phyloP scores from a whole-genome alignment of 148 eudicot genomes.

The Linanthus parryae region DNA sequence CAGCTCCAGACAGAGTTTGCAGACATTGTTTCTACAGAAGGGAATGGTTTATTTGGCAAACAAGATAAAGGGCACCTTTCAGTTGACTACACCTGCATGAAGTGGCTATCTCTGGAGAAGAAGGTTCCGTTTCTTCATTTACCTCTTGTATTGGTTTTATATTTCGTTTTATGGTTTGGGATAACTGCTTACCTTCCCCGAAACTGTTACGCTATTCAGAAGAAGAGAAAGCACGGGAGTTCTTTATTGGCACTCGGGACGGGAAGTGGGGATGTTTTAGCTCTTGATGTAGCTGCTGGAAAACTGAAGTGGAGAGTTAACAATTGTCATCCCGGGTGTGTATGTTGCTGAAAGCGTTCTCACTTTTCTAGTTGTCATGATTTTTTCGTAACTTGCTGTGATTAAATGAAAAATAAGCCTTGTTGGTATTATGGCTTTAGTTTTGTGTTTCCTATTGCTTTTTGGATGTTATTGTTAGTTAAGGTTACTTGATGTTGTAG shows the following conservation, averaged over 20 bases:
- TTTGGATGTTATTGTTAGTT: neutral
- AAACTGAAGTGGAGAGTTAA: slow-evolving; percentile 85
- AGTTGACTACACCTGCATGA: slow-evolving; percentile 94
- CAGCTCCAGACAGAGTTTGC: slow-evolving; percentile 79
- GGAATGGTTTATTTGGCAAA: slow-evolving; percentile 38
- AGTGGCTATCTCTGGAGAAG: slow-evolving; percentile 65
- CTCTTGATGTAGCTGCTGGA: slow-evolving; percentile 76
- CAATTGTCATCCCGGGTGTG: slow-evolving; percentile 96
- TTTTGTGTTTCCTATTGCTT: neutral
- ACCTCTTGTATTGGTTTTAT: neutral
- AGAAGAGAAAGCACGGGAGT: slow-evolving; percentile 72
- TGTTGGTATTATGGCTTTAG: neutral
- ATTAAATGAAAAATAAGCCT: neutral
- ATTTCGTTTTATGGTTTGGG: neutral
- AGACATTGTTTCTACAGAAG: slow-evolving; percentile 37
- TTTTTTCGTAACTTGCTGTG: too few relatives aligned
- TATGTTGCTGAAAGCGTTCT: slow-evolving; percentile 6
- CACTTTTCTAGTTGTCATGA: neutral
- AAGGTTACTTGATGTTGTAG: neutral
- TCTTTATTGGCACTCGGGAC: slow-evolving; percentile 80
- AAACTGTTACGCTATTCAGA: slow-evolving; percentile 48
- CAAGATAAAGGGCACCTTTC: slow-evolving; percentile 78
- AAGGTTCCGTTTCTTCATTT: slow-evolving; percentile 38
- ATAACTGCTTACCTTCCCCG: neutral
- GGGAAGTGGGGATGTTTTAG: slow-evolving; percentile 86